Evolutionary conservation across 306 rosid genomes (phyloP).

Genomic region (Vachellia pachyceras): DNA sequence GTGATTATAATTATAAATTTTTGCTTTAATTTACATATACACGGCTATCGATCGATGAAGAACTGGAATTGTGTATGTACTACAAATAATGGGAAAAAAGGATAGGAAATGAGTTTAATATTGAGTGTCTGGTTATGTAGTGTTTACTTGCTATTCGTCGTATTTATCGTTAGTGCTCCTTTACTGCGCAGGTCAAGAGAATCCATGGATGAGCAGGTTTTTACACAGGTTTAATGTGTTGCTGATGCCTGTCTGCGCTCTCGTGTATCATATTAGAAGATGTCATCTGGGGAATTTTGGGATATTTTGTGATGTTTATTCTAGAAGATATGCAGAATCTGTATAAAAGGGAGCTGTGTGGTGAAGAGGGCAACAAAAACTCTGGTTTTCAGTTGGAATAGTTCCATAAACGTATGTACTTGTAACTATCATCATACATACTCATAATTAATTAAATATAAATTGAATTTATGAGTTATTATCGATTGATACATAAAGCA

Average conservation of each 20-base stretch:
- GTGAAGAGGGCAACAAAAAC: background rate
- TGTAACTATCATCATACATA: constrained; percentile 28
- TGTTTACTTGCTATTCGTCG: background rate
- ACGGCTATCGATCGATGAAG: too few species aligned
- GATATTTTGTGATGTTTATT: constrained; percentile 28
- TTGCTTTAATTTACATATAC: background rate
- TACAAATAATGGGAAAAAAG: background rate
- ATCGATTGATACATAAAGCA: too few species aligned
- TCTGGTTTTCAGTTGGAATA: constrained; percentile 1
- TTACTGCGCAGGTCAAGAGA: constrained; percentile 60
- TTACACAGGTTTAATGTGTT: background rate
- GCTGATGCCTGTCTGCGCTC: constrained; percentile 27
- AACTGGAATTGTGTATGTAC: background rate
- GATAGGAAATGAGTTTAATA: background rate
- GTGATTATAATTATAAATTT: constrained; percentile 28
- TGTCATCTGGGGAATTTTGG: constrained; percentile 33
- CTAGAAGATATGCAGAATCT: constrained; percentile 7
- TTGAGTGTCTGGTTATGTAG: background rate
- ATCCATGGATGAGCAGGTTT: constrained; percentile 51
- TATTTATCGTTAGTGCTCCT: background rate
- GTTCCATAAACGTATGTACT: constrained; percentile 2
- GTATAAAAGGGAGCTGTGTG: constrained; percentile 5
- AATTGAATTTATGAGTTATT: too few species aligned
- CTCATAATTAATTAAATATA: too few species aligned
- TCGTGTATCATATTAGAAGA: too few species aligned